These are phyloP conservation scores for Umbilicus rupestris DNA, from an alignment of 164 flowering plant species.

Conservation along the genomic window DNA sequence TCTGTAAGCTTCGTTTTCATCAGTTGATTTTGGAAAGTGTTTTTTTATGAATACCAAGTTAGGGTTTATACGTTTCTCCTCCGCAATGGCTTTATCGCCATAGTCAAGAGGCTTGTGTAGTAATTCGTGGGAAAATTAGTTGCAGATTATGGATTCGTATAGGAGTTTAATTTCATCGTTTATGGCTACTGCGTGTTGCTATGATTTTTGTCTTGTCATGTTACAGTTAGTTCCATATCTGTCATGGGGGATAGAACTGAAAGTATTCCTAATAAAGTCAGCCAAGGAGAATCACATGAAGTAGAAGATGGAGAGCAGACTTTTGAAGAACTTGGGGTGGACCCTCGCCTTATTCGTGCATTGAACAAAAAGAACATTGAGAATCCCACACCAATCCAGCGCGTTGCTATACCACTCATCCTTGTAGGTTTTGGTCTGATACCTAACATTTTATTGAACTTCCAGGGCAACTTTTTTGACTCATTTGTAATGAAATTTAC, in stretches of 20 bases:
- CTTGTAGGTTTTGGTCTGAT: conserved; percentile 30
- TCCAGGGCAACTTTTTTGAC: neutral
- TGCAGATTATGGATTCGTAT: too few species aligned
- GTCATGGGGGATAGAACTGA: neutral
- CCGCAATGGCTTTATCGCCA: too few species aligned
- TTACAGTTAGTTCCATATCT: neutral
- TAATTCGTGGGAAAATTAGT: too few species aligned
- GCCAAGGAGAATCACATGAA: conserved; percentile 8
- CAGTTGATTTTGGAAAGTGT: too few species aligned
- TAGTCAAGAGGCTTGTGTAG: too few species aligned
- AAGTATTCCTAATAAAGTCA: conserved; percentile 41
- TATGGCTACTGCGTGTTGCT: neutral
- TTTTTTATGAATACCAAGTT: too few species aligned
- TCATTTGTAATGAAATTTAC: neutral
- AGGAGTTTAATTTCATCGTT: too few species aligned
- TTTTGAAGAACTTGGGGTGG: conserved; percentile 80
- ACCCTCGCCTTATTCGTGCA: conserved; percentile 69
- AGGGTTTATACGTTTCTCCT: too few species aligned
- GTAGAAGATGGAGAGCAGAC: conserved; percentile 42
- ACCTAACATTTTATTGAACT: neutral
- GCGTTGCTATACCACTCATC: conserved; percentile 61
- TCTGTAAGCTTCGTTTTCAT: too few species aligned
- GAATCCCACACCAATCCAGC: conserved; percentile 80
- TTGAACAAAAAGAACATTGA: conserved; percentile 52
- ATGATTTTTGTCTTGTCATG: neutral